Conservation (phyloP, 441 rosid genomes). For the Macaranga tanarius region DNA sequence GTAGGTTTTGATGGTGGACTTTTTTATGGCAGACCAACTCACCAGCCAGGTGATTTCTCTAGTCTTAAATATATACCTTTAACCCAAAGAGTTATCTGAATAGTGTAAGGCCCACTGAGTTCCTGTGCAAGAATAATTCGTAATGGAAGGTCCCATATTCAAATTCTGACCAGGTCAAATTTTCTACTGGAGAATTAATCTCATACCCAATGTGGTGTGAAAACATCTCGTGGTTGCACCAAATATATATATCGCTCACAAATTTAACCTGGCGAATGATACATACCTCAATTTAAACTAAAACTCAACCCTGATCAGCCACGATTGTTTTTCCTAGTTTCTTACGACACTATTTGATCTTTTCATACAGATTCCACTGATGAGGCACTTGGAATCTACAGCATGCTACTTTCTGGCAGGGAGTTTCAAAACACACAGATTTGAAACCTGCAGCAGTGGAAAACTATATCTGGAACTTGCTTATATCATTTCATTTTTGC, state of each 20-base stretch:
- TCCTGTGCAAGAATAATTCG: no score
- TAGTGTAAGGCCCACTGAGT: no score
- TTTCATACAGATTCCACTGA: conserved; percentile 64
- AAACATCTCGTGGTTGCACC: no score
- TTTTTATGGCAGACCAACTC: conserved; percentile 98
- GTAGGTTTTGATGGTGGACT: conserved; percentile 92
- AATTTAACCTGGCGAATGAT: no score
- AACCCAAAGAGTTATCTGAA: no score
- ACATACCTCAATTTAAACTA: no score
- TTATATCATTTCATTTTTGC: conserved; percentile 79
- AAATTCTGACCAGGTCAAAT: no score
- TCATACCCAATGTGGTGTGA: no score
- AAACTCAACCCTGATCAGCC: no score
- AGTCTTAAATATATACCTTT: not conserved
- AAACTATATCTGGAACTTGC: conserved; percentile 67
- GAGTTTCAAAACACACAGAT: conserved; percentile 66
- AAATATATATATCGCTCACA: no score
- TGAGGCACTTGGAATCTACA: conserved; percentile 85
- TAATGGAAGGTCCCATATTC: no score
- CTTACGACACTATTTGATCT: not conserved
- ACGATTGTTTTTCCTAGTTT: conserved; percentile 30
- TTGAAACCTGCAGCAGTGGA: conserved; percentile 71
- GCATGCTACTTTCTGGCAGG: conserved; percentile 85
- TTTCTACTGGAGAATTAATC: no score
- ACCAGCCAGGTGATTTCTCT: conserved; percentile 77